Evolutionary conservation across 768 basidiomycete genomes (phyloP), one percentile per base, ranked within the genome.

Genomic region (Hypsizygus marmoreus): DNA sequence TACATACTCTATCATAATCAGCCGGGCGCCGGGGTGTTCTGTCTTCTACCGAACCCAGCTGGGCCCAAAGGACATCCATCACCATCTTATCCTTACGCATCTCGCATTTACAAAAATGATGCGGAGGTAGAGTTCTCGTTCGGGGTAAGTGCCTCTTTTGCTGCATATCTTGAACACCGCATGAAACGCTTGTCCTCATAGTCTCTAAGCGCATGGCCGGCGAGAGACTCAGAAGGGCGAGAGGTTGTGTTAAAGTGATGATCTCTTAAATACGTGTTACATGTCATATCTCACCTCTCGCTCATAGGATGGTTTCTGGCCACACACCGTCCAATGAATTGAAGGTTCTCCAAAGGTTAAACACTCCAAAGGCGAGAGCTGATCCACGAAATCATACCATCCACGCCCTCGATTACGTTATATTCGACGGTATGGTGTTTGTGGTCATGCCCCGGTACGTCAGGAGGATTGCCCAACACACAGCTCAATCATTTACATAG

Each of bases 331-430:
- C 48, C 1, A 34, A 53, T 17, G 55, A 59, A 26, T 34, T 53
- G 30, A 37, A 34, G 23, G 41, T 56, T 5, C 31, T 52, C 10
- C 55, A 49, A 31, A 26, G 29, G 11, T 25, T 59, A n/a, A 54
- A 57, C 24, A 44, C 40, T 11, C 25, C 45, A 9, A 28, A 29
- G 12, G 29, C 49, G 5, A 41, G 53, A 2, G 38, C 48, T 3
- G 51, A 61, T 31, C 51, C 57, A 12, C 42, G 50, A 13, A 61
- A 61, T 35, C 55, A 54, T 31, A 56, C 57, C 1, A 53, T 58
- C 3, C 49, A 22, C 20, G 34, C 51, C 11, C 12, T 61, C 2
- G 57, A 56, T 2, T 58, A 43, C n/a, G 6, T 56, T 2, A 34
- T 24, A 9, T 53, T 52, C n/a, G 49, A 53, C 20, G 40, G 37